Evolutionary conservation across 2,329 filamentous ascomycete species (phyloP).

Genomic region (Xylaria arbuscula): DNA sequence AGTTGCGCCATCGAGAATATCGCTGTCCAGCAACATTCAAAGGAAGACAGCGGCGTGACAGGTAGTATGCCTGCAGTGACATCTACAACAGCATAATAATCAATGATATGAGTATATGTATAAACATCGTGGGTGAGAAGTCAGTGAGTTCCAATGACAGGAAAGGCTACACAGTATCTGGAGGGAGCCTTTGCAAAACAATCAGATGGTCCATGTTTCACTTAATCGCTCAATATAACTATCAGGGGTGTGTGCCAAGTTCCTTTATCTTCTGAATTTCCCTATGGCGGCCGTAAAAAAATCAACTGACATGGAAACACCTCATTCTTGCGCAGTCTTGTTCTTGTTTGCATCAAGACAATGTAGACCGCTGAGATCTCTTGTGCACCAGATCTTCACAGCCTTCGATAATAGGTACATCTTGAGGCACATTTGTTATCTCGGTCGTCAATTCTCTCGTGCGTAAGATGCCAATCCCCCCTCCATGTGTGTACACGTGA

Average conservation of each 20-base stretch:
- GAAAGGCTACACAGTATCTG: not conserved
- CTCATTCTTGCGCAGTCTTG: not conserved
- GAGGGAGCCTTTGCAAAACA: not conserved
- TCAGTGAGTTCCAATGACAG: not conserved
- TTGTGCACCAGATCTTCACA: not conserved
- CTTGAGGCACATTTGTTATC: not conserved
- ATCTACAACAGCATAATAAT: no score
- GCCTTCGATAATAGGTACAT: not conserved
- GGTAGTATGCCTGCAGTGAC: not conserved
- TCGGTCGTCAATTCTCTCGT: slow-evolving; percentile 31
- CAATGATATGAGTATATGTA: not conserved
- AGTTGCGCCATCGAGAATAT: not conserved
- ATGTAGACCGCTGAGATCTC: not conserved
- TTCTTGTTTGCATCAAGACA: not conserved
- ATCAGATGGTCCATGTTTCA: not conserved
- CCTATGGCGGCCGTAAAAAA: no score
- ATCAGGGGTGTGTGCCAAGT: not conserved
- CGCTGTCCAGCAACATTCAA: not conserved
- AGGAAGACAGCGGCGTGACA: not conserved
- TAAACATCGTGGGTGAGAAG: not conserved
- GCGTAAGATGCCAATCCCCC: slow-evolving; percentile 22
- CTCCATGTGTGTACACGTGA: not conserved
- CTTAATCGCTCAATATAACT: not conserved
- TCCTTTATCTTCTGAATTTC: not conserved
- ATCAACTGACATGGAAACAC: not conserved